Percentiles rank a stretch among this genome's conserved stretches.
Evolutionary conservation across 2,329 filamentous ascomycete species (phyloP).

Genomic region (Curvularia sp.): DNA sequence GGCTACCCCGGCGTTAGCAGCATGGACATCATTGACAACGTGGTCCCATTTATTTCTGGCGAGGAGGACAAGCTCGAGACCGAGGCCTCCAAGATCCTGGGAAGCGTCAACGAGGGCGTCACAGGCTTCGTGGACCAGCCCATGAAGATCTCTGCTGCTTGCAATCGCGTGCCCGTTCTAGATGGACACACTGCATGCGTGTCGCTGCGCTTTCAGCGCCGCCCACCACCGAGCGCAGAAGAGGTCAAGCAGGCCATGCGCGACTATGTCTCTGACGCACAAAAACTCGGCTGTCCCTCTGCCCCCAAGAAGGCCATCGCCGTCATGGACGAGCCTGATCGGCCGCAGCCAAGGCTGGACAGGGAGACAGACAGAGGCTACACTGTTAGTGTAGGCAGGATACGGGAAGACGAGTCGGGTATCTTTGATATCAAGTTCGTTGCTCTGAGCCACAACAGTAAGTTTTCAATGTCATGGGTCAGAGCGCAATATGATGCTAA

Average conservation of each 20-base stretch:
- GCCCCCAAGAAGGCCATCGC: slow-evolving; percentile 82
- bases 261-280: slow-evolving; percentile 81
- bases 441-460: slow-evolving; percentile 83
- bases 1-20: slow-evolving; percentile 87
- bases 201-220: slow-evolving; percentile 79
- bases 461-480: slow-evolving; percentile 45
- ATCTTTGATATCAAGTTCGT: slow-evolving; percentile 97
- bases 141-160: slow-evolving; percentile 82
- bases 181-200: slow-evolving; percentile 97
- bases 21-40: slow-evolving; percentile 97
- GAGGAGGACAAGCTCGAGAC: slow-evolving; percentile 97
- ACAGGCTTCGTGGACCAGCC: slow-evolving; percentile 80
- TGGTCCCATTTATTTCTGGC: slow-evolving; percentile 89
- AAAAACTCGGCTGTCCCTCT: slow-evolving; percentile 83
- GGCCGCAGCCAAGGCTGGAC: slow-evolving; percentile 90
- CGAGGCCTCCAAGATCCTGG: slow-evolving; percentile 94
- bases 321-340: slow-evolving; percentile 87
- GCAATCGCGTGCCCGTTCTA: slow-evolving; percentile 92
- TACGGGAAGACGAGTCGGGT: slow-evolving; percentile 83
- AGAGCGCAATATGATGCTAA: slow-evolving; percentile 25
- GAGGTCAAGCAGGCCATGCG: slow-evolving; percentile 81
- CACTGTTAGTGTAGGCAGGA: slow-evolving; percentile 86
- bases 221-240: slow-evolving; percentile 75
- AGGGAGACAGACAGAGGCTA: slow-evolving; percentile 86
- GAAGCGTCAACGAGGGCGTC: slow-evolving; percentile 71